phyloP scores from a whole-genome alignment of 345 rosid genomes.

The Eucalyptus erythrocorys region DNA sequence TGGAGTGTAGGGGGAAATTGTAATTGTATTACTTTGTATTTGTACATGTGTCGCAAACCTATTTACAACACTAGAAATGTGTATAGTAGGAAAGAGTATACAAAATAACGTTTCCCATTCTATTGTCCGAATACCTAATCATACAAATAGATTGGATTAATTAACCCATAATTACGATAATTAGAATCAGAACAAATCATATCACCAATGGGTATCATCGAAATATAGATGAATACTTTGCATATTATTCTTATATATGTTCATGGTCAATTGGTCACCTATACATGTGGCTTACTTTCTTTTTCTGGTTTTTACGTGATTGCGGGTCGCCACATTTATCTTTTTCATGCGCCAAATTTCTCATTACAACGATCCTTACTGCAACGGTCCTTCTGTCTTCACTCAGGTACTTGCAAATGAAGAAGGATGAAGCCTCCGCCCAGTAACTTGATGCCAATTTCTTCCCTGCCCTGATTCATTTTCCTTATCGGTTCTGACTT shows the following conservation, averaged over 20 bases:
- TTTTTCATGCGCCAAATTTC: neutral
- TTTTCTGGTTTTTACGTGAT: neutral
- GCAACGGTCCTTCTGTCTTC: neutral
- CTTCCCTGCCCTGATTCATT: neutral
- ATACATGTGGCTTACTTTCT: neutral
- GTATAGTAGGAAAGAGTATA: neutral
- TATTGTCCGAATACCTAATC: neutral
- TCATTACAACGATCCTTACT: too few relatives aligned
- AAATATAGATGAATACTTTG: too few relatives aligned
- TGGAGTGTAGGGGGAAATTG: neutral
- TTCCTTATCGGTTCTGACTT: neutral
- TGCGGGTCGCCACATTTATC: neutral
- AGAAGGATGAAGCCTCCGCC: neutral
- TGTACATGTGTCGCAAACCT: neutral
- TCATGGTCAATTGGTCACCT: neutral
- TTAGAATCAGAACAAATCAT: neutral
- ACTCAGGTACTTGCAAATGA: neutral
- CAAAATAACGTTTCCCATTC: neutral
- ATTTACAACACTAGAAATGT: too few relatives aligned
- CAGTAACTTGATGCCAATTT: neutral
- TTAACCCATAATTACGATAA: too few relatives aligned
- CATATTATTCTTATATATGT: too few relatives aligned
- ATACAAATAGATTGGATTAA: neutral
- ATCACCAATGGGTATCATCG: rapidly evolving
- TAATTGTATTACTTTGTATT: neutral